phyloP scores from a whole-genome alignment of 345 rosid species.

The Melastoma malabathricum region DNA sequence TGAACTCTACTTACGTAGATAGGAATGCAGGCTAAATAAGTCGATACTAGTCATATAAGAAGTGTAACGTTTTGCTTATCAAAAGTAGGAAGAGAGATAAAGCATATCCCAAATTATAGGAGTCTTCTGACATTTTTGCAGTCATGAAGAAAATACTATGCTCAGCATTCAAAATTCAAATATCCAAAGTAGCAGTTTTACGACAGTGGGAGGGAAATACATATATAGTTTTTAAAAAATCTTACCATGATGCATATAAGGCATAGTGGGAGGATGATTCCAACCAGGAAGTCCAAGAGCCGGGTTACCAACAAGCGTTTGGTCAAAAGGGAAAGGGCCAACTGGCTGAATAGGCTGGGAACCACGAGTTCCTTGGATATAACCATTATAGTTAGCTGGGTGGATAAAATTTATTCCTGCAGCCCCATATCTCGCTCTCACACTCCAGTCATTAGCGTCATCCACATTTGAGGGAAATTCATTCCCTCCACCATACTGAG shows the following conservation, averaged over 20 bases:
- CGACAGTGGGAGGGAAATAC: no score
- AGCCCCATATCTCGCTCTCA: conserved; percentile 41
- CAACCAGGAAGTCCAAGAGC: conserved; percentile 41
- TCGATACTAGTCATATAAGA: neutral
- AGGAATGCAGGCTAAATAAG: neutral
- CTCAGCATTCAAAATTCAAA: no score
- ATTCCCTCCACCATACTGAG: conserved; percentile 26
- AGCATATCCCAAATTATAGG: no score
- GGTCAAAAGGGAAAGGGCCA: conserved; percentile 36
- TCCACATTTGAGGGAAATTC: conserved; percentile 26
- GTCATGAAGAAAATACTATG: no score
- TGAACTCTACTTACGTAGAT: conserved; percentile 33
- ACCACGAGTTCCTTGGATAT: conserved; percentile 40
- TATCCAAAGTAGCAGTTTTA: no score
- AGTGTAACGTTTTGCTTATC: neutral
- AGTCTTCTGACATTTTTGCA: no score
- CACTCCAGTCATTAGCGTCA: conserved; percentile 38
- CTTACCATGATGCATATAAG: conserved; percentile 59
- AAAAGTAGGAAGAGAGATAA: no score
- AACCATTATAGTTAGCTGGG: conserved; percentile 30
- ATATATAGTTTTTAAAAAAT: neutral
- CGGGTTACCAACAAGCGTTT: conserved; percentile 19
- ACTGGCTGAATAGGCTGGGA: conserved; percentile 39
- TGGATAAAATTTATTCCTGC: conserved; percentile 40
- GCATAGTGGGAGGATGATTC: conserved; percentile 37